Percentiles rank a stretch among this genome's conserved stretches.
Evolutionary conservation across 2,329 filamentous ascomycete genomes (phyloP).

Genomic region (Ambrosiella xylebori): DNA sequence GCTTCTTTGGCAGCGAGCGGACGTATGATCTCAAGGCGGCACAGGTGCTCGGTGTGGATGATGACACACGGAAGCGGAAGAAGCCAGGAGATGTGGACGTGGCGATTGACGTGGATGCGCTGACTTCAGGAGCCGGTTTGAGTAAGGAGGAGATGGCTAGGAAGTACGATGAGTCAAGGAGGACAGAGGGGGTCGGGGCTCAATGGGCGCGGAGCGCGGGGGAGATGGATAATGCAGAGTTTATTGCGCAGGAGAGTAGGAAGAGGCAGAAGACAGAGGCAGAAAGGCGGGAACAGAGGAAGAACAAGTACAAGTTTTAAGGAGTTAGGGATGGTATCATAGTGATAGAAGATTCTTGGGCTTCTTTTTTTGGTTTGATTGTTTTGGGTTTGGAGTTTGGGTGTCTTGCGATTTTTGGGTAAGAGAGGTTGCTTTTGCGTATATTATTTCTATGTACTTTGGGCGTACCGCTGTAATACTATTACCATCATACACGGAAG

Average conservation of each 20-base stretch:
- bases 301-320: conserved; percentile 35
- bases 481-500: neutral
- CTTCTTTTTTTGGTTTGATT: neutral
- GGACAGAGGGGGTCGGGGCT: conserved; percentile 47
- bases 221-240: conserved; percentile 82
- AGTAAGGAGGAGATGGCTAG: conserved; percentile 69
- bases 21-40: conserved; percentile 63
- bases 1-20: conserved; percentile 91
- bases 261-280: conserved; percentile 82
- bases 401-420: conserved; percentile 3
- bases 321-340: neutral
- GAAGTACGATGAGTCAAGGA: conserved; percentile 58
- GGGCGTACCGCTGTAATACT: conserved; percentile 8
- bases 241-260: conserved; percentile 85
- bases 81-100: conserved; percentile 93
- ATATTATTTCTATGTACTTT: neutral
- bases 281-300: conserved; percentile 53
- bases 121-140: conserved; percentile 58
- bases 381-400: neutral
- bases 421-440: conserved; percentile 4
- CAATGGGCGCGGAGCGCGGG: conserved; percentile 35
- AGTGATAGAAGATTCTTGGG: neutral
- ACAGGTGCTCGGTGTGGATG: conserved; percentile 57
- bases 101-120: conserved; percentile 68
- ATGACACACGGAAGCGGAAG: conserved; percentile 68